phyloP scores from a whole-genome alignment of 805 yeast genomes.

The Saturnispora ahearnii region DNA sequence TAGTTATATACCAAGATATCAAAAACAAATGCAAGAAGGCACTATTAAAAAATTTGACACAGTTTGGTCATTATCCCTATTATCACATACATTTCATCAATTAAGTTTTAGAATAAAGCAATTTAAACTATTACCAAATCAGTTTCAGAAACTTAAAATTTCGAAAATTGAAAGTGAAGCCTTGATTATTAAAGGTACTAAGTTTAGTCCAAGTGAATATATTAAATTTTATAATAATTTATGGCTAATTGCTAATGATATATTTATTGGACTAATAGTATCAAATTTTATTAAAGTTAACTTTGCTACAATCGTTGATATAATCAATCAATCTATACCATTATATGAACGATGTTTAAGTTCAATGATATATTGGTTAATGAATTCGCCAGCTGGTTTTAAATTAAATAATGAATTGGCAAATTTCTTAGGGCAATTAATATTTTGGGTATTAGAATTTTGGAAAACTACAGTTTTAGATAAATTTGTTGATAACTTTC shows the following conservation, averaged over 20 bases:
- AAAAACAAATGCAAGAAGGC: too few relatives aligned
- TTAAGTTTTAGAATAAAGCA: slow-evolving; percentile 71
- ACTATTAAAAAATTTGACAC: background rate
- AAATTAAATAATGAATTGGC: slow-evolving; percentile 85
- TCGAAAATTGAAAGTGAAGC: slow-evolving; percentile 34
- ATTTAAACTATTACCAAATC: slow-evolving; percentile 68
- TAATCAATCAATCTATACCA: slow-evolving; percentile 22
- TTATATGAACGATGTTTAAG: slow-evolving; percentile 25
- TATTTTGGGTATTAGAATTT: slow-evolving; percentile 72
- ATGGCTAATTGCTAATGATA: slow-evolving; percentile 82
- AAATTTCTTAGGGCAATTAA: slow-evolving; percentile 74
- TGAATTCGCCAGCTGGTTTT: slow-evolving; percentile 88
- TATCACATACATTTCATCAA: slow-evolving; percentile 51
- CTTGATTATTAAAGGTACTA: slow-evolving; percentile 31
- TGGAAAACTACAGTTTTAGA: slow-evolving; percentile 35
- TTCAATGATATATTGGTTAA: slow-evolving; percentile 57
- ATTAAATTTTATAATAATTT: slow-evolving; percentile 75
- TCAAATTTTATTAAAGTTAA: slow-evolving; percentile 34
- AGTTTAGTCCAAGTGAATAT: slow-evolving; percentile 42
- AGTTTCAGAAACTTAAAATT: slow-evolving; percentile 46
- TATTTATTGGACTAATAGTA: slow-evolving; percentile 60
- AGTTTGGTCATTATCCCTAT: slow-evolving; percentile 7
- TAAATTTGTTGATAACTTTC: slow-evolving; percentile 10
- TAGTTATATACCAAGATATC: background rate
- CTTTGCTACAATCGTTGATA: slow-evolving; percentile 12